Evolutionary conservation across 352 stramenopile genomes (phyloP), one percentile per base, ranked within the genome.

Genomic region (Phytophthora vignae): DNA sequence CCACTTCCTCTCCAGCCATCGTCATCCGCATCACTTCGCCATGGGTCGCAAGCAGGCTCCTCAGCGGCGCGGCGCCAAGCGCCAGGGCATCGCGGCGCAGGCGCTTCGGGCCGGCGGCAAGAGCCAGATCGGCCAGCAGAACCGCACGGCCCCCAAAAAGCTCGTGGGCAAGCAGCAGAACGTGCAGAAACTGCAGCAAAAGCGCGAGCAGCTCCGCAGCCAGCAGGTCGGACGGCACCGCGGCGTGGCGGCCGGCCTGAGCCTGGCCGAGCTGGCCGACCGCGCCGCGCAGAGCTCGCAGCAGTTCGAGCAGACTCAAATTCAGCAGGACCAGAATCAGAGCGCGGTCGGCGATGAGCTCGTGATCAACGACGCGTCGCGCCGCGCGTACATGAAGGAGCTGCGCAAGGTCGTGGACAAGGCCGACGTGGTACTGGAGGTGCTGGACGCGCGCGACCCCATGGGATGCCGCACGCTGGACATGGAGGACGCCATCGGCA

Each of bases 361-460:
- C 2, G 71, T 76, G 59, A 91, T 86, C 80, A 95, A 83, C 76
- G 96, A 97, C 67, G 90, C 89, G 44, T 97, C 94, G 56, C 90
- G 96, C 25, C 91, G 93, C 42, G 95, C 97, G 14, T 99, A 99
- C 87, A 93, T 99, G 69, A 92, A 95, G 48, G 94, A 99, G 71
- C 87, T 99, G 56, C 97, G 97, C 73, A 98, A 99, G 73, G 97
- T 99, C 12, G 96, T 99, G 25, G 96, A 99, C 70, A 87, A 88
- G 44, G 92, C 96, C 1, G 98, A 99, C 78, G 96, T 99, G 22
- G 92, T 99, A 11, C 84, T 99, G 21, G 93, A 99, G 74, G 95
- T 99, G 40, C 79, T 99, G 63, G 98, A 99, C 79, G 97, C 97
- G 29, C 90, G 98, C 40, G 98, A 99, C 88, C 98, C 98, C 2